Evolutionary conservation across 306 rosid genomes (phyloP), one percentile per base, ranked within the genome.

Genomic region (Prunus mira): DNA sequence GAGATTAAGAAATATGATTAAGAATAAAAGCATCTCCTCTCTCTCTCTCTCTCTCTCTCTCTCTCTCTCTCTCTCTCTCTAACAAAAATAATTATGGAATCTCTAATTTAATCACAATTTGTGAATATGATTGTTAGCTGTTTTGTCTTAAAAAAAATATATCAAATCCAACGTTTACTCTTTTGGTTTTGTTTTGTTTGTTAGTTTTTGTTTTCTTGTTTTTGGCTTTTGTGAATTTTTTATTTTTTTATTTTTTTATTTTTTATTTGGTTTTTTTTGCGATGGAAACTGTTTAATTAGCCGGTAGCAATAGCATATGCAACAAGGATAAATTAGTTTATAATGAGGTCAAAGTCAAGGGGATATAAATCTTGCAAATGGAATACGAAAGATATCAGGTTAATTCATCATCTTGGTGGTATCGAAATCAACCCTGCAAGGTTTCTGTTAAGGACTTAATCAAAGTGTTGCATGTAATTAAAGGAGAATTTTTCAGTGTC

Each of bases 61-160:
- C 1, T 25, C 65, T 22, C 64, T 24, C 17, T 22, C 66, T 14
- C 43, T 5, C 43, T 13, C 20, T 14, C 20, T 2, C 45, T 15
- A 28, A 63, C 45, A 3, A 20, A 63, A 17, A 63, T 17, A 63
- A 30, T 63, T 18, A 30, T 15, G 46, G 67, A 63, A 63, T 30
- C 67, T 63, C 17, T 15, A 30, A 63, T 63, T 50, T 54, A 54
- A 2, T 20, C 10, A 30, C n/a, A n/a, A 71, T 3, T 54, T 71
- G 19, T 71, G 32, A 54, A 71, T 30, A 71, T 71, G 58, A 71
- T 52, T 71, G 30, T 71, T 38, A n/a, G 8, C 75, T 32, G 17
- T 32, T 71, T 71, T 61, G 75, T 54, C 51, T 32, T 0, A 4
- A 32, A 32, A 32, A 28, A 28, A 0, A 32, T 5, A 32, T 32